A percentile compares a stretch with the other conserved stretches of the same genome.
phyloP scores from a whole-genome alignment of 1,139 yeast genomes.

The Suhomyces bolitotheri region DNA sequence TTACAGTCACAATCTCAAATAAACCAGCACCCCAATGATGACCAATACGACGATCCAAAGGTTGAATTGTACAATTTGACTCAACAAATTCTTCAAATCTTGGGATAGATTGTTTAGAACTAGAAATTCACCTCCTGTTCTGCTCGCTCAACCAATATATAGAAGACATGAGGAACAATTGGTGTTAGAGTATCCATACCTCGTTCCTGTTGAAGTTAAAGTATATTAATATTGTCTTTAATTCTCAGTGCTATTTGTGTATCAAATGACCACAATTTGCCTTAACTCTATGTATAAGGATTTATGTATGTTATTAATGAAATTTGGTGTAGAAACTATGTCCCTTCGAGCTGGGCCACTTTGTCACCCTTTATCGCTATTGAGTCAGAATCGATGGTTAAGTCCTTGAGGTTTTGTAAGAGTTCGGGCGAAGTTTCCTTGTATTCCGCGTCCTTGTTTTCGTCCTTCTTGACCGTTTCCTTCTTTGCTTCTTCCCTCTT shows the following conservation, averaged over 20 bases:
- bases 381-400: no score
- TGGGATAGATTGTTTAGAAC: slow-evolving; percentile 29
- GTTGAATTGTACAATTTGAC: slow-evolving; percentile 73
- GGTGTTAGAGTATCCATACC: slow-evolving; percentile 1
- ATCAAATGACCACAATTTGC: slow-evolving; percentile 6
- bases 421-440: slow-evolving; percentile 1
- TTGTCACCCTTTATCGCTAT: no score
- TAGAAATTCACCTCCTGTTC: background rate
- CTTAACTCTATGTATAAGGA: slow-evolving; percentile 11
- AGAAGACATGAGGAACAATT: slow-evolving; percentile 4
- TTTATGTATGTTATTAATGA: slow-evolving; percentile 8
- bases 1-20: slow-evolving; percentile 32
- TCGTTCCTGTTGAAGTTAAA: slow-evolving; percentile 2
- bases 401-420: slow-evolving; percentile 3
- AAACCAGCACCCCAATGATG: slow-evolving; percentile 26
- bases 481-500: background rate
- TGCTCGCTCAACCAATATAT: background rate
- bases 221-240: slow-evolving; percentile 11
- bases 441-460: background rate
- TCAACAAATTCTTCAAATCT: slow-evolving; percentile 68
- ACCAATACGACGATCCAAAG: slow-evolving; percentile 61
- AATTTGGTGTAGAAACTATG: slow-evolving; percentile 1
- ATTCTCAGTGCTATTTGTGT: slow-evolving; percentile 12
- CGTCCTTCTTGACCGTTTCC: slow-evolving; percentile 1
- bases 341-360: slow-evolving; percentile 1